phyloP scores from a whole-genome alignment of 208 protist species.

The Acanthamoeba healyi region DNA sequence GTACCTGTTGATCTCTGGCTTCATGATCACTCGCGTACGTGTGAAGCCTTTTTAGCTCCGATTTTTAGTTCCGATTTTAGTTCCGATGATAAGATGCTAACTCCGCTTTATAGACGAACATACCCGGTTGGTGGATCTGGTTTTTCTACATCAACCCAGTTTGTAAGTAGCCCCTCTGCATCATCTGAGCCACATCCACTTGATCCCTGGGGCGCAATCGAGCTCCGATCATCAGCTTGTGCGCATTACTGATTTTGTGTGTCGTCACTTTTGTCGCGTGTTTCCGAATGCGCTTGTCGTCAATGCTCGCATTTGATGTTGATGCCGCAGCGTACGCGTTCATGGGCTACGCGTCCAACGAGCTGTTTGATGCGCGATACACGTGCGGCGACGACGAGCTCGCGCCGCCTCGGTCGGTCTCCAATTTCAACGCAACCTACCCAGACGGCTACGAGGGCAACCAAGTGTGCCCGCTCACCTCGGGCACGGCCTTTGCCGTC shows the following conservation, averaged over 20 bases:
- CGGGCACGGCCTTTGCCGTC: constrained; percentile 5
- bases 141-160: neutral
- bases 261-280: no score
- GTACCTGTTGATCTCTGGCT: neutral
- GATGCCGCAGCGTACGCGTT: constrained; percentile 53
- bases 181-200: neutral
- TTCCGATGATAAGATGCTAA: no score
- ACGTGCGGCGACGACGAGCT: constrained; percentile 41
- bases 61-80: no score
- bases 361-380: constrained; percentile 34
- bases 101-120: neutral
- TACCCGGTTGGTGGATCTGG: neutral
- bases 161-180: neutral
- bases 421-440: neutral
- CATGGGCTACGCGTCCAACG: constrained; percentile 30
- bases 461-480: constrained; percentile 7
- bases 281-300: no score
- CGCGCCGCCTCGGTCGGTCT: neutral
- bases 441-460: neutral
- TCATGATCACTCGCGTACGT: constrained; percentile 9
- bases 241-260: no score
- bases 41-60: no score
- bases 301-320: no score
- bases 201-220: no score
- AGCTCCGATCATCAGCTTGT: no score